Evolutionary conservation across 441 rosid species (phyloP).

Genomic region (Geranium incanum): DNA sequence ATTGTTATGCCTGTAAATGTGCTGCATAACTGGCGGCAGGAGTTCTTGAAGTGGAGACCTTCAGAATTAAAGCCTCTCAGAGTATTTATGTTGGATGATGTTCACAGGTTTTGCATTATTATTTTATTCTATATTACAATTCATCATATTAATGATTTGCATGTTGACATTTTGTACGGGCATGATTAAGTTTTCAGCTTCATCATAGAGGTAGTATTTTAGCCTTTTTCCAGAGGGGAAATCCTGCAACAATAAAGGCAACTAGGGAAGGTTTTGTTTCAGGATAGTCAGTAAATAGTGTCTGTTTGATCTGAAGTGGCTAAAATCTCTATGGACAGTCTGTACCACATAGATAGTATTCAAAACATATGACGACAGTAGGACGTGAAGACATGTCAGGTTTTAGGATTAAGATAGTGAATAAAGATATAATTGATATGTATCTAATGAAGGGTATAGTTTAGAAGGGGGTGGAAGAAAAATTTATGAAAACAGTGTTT

Average conservation of each 20-base stretch:
- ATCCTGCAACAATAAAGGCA: neutral
- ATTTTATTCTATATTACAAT: neutral
- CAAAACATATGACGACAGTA: neutral
- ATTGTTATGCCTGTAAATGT: slow-evolving; percentile 98
- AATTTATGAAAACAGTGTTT: no score
- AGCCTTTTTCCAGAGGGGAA: neutral
- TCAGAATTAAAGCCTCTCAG: slow-evolving; percentile 85
- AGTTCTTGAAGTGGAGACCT: slow-evolving; percentile 94
- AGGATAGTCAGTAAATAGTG: neutral
- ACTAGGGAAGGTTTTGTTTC: neutral
- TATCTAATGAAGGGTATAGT: neutral
- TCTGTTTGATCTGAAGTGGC: neutral
- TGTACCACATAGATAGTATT: neutral
- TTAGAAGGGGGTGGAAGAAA: neutral
- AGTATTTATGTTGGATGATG: slow-evolving; percentile 92
- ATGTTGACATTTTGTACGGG: neutral
- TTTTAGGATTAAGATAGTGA: neutral
- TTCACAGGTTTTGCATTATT: slow-evolving; percentile 54
- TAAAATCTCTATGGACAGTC: neutral
- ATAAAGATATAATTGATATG: neutral
- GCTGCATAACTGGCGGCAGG: slow-evolving; percentile 96
- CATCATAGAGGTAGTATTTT: neutral
- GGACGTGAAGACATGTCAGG: neutral
- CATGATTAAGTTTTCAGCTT: neutral
- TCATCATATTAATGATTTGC: neutral